phyloP scores from a whole-genome alignment of 1,284 basidiomycete species.

The Cutaneotrichosporon dermatis region DNA sequence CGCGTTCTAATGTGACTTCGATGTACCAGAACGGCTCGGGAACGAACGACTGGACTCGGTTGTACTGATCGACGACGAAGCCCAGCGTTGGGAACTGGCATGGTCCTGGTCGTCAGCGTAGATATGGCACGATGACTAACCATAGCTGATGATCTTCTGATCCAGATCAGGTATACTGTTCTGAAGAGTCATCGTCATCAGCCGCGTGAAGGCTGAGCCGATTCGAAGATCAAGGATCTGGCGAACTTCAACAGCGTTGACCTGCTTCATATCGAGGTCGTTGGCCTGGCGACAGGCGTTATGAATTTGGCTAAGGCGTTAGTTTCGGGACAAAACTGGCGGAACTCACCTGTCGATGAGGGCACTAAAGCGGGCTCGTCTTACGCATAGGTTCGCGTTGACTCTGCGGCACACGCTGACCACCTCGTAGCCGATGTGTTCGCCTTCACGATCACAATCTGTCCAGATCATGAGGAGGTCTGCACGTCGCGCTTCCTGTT shows the following conservation, averaged over 20 bases:
- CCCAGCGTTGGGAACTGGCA: slow-evolving; percentile 98
- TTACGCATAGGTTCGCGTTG: slow-evolving; percentile 69
- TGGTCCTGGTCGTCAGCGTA: slow-evolving; percentile 60
- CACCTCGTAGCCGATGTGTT: slow-evolving; percentile 92
- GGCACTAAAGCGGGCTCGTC: slow-evolving; percentile 89
- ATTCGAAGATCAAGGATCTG: slow-evolving; percentile 84
- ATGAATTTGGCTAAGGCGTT: slow-evolving; percentile 60
- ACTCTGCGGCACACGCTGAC: slow-evolving; percentile 66
- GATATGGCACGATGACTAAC: slow-evolving; percentile 34
- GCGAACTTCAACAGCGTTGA: slow-evolving; percentile 84
- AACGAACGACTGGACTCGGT: slow-evolving; percentile 83
- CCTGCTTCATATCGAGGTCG: slow-evolving; percentile 77
- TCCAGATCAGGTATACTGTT: slow-evolving; percentile 60
- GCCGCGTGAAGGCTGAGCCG: slow-evolving; percentile 89
- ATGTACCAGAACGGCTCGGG: slow-evolving; percentile 94
- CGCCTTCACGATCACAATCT: slow-evolving; percentile 97
- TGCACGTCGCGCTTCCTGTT: slow-evolving; percentile 66
- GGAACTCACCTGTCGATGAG: slow-evolving; percentile 85
- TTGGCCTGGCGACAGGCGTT: slow-evolving; percentile 83
- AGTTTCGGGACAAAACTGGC: too few species aligned
- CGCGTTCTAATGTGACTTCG: slow-evolving; percentile 57
- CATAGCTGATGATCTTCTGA: slow-evolving; percentile 58
- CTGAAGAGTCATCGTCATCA: slow-evolving; percentile 78
- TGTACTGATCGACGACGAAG: slow-evolving; percentile 93
- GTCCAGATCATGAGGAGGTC: slow-evolving; percentile 98